These are phyloP conservation scores for Albugo laibachii DNA, from an alignment of 352 stramenopile species.

Conservation along the genomic window DNA sequence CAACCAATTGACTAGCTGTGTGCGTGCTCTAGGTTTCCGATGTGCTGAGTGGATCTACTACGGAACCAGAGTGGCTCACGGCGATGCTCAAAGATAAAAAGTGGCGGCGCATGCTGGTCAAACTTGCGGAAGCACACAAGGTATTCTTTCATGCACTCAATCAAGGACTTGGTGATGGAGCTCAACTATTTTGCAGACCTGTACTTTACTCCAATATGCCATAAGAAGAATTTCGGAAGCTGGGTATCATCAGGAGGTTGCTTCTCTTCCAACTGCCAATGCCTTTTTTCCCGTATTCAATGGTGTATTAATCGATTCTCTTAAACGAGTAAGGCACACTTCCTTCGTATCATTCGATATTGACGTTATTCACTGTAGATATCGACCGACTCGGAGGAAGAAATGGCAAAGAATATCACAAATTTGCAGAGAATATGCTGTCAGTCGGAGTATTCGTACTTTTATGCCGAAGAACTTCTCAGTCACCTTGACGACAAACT, in stretches of 20 bases:
- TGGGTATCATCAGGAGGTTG: conserved; percentile 76
- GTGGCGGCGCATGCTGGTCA: conserved; percentile 72
- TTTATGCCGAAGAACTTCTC: conserved; percentile 60
- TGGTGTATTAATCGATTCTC: conserved; percentile 51
- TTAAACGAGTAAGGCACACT: conserved; percentile 29
- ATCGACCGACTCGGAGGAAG: conserved; percentile 59
- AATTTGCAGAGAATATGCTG: conserved; percentile 70
- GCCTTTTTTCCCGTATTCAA: conserved; percentile 76
- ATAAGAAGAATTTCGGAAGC: conserved; percentile 72
- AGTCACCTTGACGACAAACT: conserved; percentile 53
- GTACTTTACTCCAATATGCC: conserved; percentile 65
- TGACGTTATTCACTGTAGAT: conserved; percentile 18
- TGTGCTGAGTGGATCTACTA: conserved; percentile 52
- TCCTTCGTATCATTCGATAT: not conserved
- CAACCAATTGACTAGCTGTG: not conserved
- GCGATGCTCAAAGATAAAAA: conserved; percentile 66
- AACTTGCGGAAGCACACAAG: conserved; percentile 70
- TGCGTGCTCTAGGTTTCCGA: conserved; percentile 32
- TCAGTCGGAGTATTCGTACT: conserved; percentile 66
- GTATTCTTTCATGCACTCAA: conserved; percentile 9
- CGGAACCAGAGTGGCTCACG: conserved; percentile 64
- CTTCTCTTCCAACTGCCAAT: conserved; percentile 64
- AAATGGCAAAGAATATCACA: conserved; percentile 42
- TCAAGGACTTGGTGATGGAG: not conserved
- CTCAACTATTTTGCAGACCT: conserved; percentile 19